Evolutionary conservation across 495 filamentous ascomycete species (phyloP).

Genomic region (Neurospora hispaniola): DNA sequence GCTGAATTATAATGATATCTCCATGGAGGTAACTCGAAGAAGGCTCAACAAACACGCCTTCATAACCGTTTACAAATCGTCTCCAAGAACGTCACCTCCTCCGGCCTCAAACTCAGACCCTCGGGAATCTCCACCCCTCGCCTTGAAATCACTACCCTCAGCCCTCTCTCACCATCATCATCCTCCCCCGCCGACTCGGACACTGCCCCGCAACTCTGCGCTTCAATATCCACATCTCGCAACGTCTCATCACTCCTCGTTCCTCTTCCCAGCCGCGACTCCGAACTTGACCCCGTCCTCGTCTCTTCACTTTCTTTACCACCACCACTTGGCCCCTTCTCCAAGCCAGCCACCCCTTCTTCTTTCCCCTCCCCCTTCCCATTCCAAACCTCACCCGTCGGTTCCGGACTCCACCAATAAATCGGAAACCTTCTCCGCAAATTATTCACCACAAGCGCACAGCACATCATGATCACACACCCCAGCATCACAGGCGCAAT

Average conservation of each 20-base stretch:
- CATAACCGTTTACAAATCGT: conserved; percentile 9
- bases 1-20: neutral
- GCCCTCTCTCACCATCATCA: neutral
- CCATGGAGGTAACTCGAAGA: neutral
- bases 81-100: conserved; percentile 13
- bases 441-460: conserved; percentile 66
- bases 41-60: neutral
- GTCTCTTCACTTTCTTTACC: neutral
- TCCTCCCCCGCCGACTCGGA: neutral
- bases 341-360: neutral
- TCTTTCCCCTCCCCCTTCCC: neutral
- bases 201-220: neutral
- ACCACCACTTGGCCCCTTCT: neutral
- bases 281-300: neutral
- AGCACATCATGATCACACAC: conserved; percentile 50
- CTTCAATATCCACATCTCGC: conserved; percentile 2
- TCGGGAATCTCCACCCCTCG: conserved; percentile 9
- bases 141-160: conserved; percentile 7
- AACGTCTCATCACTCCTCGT: neutral
- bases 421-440: conserved; percentile 63
- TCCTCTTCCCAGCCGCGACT: neutral
- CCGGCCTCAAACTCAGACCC: conserved; percentile 9
- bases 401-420: conserved; percentile 62
- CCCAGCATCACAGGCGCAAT: conserved; percentile 58
- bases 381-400: conserved; percentile 27